Conservation (phyloP, 306 rosid genomes). For the Citrullus colocynthis region DNA sequence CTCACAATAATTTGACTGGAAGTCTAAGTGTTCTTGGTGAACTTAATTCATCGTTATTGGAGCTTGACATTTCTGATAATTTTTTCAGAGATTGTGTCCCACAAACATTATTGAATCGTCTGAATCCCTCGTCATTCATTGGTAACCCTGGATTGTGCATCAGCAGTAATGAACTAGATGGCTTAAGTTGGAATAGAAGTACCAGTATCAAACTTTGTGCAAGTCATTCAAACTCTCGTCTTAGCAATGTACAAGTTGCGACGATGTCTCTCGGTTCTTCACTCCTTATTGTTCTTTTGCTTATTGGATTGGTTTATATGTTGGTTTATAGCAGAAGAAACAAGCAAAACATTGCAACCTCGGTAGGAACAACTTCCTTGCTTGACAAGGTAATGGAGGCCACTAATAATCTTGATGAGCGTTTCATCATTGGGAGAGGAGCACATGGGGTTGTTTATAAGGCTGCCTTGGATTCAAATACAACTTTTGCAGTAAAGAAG, state of each 20-base stretch:
- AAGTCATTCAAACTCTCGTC: slow-evolving; percentile 14
- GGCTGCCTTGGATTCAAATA: slow-evolving; percentile 31
- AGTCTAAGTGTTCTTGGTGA: slow-evolving; percentile 27
- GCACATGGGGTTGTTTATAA: slow-evolving; percentile 77
- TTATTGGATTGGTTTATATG: slow-evolving; percentile 26
- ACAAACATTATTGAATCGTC: slow-evolving; percentile 25
- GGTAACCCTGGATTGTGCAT: slow-evolving; percentile 59
- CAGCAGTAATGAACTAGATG: slow-evolving; percentile 23
- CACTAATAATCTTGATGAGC: slow-evolving; percentile 43
- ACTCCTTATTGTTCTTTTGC: slow-evolving; percentile 17
- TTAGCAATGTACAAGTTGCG: slow-evolving; percentile 23
- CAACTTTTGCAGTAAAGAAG: slow-evolving; percentile 60
- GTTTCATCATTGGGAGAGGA: slow-evolving; percentile 62
- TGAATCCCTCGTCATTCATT: slow-evolving; percentile 27
- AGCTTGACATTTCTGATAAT: slow-evolving; percentile 51
- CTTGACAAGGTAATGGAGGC: slow-evolving; percentile 43
- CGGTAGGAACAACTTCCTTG: slow-evolving; percentile 32
- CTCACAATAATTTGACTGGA: slow-evolving; percentile 75
- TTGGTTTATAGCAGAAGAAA: slow-evolving; percentile 14
- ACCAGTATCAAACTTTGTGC: slow-evolving; percentile 33
- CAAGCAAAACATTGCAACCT: slow-evolving; percentile 18
- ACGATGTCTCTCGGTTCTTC: slow-evolving; percentile 47
- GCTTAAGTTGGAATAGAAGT: slow-evolving; percentile 19
- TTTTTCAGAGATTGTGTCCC: slow-evolving; percentile 53
- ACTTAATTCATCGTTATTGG: slow-evolving; percentile 23